These are phyloP conservation scores for Chaetomiaceae sp. DNA, from an alignment of 2,329 filamentous ascomycete genomes.

Conservation along the genomic window DNA sequence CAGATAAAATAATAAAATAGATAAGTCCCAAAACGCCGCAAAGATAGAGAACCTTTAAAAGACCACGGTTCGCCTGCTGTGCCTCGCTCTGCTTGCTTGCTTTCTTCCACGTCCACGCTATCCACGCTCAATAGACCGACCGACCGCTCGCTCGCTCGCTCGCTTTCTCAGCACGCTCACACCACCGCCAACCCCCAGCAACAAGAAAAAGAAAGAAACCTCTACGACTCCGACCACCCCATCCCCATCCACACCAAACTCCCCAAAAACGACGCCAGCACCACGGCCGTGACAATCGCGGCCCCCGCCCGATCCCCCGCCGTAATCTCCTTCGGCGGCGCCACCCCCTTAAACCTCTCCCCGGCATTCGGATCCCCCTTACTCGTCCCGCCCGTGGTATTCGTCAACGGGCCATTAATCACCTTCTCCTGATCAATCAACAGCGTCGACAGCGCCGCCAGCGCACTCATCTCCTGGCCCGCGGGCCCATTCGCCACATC, in stretches of 20 bases:
- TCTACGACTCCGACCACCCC: slow-evolving; percentile 13
- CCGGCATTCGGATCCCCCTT: slow-evolving; percentile 32
- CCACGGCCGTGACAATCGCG: slow-evolving; percentile 37
- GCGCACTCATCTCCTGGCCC: slow-evolving; percentile 50
- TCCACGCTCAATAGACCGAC: neutral
- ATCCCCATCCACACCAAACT: slow-evolving; percentile 25
- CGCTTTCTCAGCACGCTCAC: neutral
- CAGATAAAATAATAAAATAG: too few relatives aligned
- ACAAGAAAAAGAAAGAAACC: neutral
- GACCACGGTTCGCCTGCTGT: neutral
- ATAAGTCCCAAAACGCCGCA: slow-evolving; percentile 4
- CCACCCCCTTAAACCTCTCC: slow-evolving; percentile 1
- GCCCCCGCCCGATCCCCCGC: slow-evolving; percentile 39
- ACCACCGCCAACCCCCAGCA: neutral
- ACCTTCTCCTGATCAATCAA: slow-evolving; percentile 33
- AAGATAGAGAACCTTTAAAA: neutral
- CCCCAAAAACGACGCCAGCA: slow-evolving; percentile 33
- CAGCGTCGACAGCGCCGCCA: slow-evolving; percentile 45
- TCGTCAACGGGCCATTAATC: slow-evolving; percentile 32
- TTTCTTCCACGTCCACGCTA: neutral
- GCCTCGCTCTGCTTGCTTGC: neutral
- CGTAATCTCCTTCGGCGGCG: slow-evolving; percentile 20
- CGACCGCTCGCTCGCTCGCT: neutral
- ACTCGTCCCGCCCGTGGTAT: slow-evolving; percentile 42
- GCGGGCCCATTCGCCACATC: slow-evolving; percentile 47